Conservation (phyloP, 1,284 basidiomycete genomes). For the Ceratobasidium sp. region DNA sequence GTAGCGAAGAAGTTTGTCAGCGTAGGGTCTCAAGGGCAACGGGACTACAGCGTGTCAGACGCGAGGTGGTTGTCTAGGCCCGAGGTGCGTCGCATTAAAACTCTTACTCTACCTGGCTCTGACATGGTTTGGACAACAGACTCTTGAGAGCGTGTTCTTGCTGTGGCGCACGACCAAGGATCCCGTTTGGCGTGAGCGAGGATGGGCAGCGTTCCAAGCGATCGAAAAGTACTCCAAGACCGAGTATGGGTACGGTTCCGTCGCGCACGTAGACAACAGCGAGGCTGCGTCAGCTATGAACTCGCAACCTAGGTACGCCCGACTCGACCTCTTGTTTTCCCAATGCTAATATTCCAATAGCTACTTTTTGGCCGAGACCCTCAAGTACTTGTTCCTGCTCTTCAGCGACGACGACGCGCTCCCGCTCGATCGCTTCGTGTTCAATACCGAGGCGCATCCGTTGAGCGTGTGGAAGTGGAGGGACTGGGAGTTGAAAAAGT, state of each 20-base stretch:
- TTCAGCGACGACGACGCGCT: conserved; percentile 54
- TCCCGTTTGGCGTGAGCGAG: conserved; percentile 72
- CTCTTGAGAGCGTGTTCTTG: conserved; percentile 71
- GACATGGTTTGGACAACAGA: conserved; percentile 50
- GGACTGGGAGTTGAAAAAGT: conserved; percentile 54
- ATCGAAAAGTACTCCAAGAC: conserved; percentile 66
- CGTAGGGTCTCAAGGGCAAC: conserved; percentile 35
- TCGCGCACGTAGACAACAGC: conserved; percentile 56
- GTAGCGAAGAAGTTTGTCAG: conserved; percentile 44
- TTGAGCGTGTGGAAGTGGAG: conserved; percentile 77
- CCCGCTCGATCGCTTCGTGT: conserved; percentile 76
- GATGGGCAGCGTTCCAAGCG: conserved; percentile 76
- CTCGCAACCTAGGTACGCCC: conserved; percentile 69
- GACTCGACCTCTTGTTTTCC: conserved; percentile 31
- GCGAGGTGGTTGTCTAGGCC: conserved; percentile 63
- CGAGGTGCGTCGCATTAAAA: conserved; percentile 56
- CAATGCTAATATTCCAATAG: conserved; percentile 49
- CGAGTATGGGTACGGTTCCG: conserved; percentile 63
- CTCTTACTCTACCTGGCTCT: neutral
- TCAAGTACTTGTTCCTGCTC: conserved; percentile 58
- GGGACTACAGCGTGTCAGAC: conserved; percentile 55
- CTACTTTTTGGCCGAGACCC: conserved; percentile 71
- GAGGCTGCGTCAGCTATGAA: conserved; percentile 50
- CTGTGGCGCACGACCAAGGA: conserved; percentile 75
- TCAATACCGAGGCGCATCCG: conserved; percentile 87